Evolutionary conservation across 225 moss, liverwort and hornwort species (phyloP), one percentile per base, ranked within the genome.

Genomic region (Lunularia cruciata): DNA sequence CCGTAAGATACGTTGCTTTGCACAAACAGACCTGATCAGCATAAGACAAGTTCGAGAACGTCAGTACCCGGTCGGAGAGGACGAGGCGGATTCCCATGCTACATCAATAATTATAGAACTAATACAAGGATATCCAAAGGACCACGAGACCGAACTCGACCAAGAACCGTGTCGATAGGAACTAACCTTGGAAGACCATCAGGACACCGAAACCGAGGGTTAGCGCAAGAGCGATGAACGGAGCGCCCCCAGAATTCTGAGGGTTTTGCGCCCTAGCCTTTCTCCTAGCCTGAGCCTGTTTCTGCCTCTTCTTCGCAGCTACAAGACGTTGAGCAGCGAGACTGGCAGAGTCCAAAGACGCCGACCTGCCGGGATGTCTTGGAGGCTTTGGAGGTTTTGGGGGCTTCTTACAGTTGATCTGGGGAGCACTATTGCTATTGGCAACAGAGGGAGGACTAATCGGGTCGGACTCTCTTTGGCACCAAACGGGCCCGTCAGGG

Each of bases 171-270:
- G n/a, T n/a, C n/a, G n/a, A n/a, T n/a, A 37, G 25, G n/a, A 23
- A 62, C 39, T 45, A 18, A 81, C 81, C 81, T 81, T 81, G 81
- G 30, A 82, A 82, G 25, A 82, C 71, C 73, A 82, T 77, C 26
- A 82, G 74, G 28, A 74, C 0, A 28, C 77, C 81, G 46, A 82
- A 82, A 8, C 66, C 71, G 13, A 82, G 64, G 32, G 77, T 82
- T 63, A 82, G 76, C 18, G 69, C 59, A 8, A 82, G 74, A 16
- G 81, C 81, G 15, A 82, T 61, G 46, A 82, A 28, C 2, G 81
- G 77, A 27, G 71, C 74, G 7, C 69, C 39, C 40, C 76, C 65
- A 6, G 61, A 53, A 30, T 63, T 52, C 0, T 65, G 52, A 20
- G 71, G 64, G n/a, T 65, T 51, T 46, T 64, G n/a, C 2, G 49